Conservation (phyloP, 2,329 filamentous ascomycete genomes). For the Fusarium nematophilum region DNA sequence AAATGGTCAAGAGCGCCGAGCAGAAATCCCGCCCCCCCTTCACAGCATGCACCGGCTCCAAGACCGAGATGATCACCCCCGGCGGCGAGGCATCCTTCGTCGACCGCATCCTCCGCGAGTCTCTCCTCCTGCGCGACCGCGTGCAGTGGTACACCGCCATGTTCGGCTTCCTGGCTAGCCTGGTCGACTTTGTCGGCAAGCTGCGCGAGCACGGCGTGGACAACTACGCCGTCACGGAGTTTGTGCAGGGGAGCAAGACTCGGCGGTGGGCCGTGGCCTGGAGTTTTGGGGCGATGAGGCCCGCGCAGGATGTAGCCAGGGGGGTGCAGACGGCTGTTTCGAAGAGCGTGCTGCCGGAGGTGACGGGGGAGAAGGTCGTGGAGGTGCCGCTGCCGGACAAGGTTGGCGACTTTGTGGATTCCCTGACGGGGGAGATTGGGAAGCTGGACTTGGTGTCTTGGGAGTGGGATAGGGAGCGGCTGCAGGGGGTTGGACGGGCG, state of each 20-base stretch:
- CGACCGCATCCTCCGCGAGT: constrained; percentile 76
- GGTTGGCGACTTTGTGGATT: constrained; percentile 50
- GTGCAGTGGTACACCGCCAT: constrained; percentile 93
- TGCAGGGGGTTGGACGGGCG: constrained; percentile 71
- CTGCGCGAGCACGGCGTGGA: constrained; percentile 67
- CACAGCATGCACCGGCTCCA: constrained; percentile 80
- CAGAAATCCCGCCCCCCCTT: constrained; percentile 75
- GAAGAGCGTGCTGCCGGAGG: constrained; percentile 57
- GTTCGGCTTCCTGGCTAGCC: constrained; percentile 82
- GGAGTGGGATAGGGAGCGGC: constrained; percentile 67
- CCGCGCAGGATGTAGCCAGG: constrained; percentile 60
- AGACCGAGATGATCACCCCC: constrained; percentile 84
- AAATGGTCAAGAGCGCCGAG: constrained; percentile 73
- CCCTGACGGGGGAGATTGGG: constrained; percentile 59
- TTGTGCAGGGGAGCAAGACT: constrained; percentile 82
- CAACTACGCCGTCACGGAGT: constrained; percentile 86
- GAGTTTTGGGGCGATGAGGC: constrained; percentile 79
- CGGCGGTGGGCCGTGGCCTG: constrained; percentile 89
- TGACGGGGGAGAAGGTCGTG: constrained; percentile 54
- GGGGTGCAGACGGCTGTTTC: constrained; percentile 54
- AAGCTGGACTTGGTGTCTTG: constrained; percentile 70
- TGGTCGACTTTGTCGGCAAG: constrained; percentile 70
- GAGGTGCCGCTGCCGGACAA: constrained; percentile 59
- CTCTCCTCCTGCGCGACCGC: constrained; percentile 65
- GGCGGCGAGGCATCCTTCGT: constrained; percentile 86